Base-by-base conservation (phyloP, 2,329 filamentous ascomycete genomes). In the Elsinoe batatas region DNA sequence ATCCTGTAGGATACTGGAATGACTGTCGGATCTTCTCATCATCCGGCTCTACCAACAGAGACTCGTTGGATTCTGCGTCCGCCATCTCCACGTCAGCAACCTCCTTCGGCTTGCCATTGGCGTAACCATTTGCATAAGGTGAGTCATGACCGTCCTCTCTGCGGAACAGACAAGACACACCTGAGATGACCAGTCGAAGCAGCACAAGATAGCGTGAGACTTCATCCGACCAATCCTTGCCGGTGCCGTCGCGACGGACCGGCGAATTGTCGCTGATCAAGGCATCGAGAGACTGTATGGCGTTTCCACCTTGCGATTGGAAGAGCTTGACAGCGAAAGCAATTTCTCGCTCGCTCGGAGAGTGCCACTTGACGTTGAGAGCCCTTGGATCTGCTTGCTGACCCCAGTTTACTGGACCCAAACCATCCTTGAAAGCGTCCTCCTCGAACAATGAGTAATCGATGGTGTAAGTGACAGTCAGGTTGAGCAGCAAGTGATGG, bases 171-270 rank as follows among this genome's bases (percentile, higher is more conserved):
- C 87, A 84, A 6, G 91, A 91, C 57, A 95, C 84, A 54, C 93
- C 93, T 2, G 91, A 94, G 22, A 95, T 82, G 43, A 95, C 82
- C n/a, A 98, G 78, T 30, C 91, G 80, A 12, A 98, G 76, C 53
- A 96, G 84, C 11, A 91, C 88, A 56, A 98, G 78, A 61, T 95
- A 89, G 56, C 93, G 79, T 1, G 90, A 91, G 26, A 97, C 85
- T 68, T 98, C 94, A 68, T 98, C 93, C 0, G 91, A 96, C 93
- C 93, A 98, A 64, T 96, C 91, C 71, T 97, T 98, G 63, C 95
- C 94, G 68, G 91, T 95, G 36, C 93, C 93, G 62, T 91, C 91
- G 56, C 91, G 82, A 69, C 90, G 94, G 54, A 97, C 85, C 2
- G 83, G 85, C 1, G 90, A 85, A 35, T 85, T 80, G 44, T 88